Percentiles rank a stretch among this genome's conserved stretches.
These are phyloP conservation scores for Alternaria metachromatica DNA, from an alignment of 2,329 filamentous ascomycete genomes.

Conservation along the genomic window DNA sequence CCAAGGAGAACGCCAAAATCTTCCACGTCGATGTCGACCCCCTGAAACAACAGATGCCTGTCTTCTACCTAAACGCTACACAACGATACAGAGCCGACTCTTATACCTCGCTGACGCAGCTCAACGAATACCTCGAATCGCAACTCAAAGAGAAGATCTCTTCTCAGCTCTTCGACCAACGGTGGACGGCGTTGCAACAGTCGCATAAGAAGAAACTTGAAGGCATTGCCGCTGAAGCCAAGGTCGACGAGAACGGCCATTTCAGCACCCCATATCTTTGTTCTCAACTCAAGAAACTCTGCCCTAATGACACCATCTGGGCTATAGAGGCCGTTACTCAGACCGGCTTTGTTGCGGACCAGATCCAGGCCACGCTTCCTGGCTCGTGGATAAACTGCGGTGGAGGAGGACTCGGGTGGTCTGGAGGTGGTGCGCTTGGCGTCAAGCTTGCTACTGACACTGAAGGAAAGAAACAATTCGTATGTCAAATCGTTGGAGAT, in stretches of 20 bases:
- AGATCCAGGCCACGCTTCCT: conserved; percentile 70
- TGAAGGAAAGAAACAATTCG: conserved; percentile 50
- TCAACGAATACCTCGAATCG: conserved; percentile 67
- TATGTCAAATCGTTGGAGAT: conserved; percentile 66
- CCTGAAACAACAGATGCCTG: conserved; percentile 67
- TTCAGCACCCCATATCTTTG: conserved; percentile 68
- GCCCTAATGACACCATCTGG: conserved; percentile 73
- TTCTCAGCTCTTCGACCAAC: conserved; percentile 51
- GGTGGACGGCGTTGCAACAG: conserved; percentile 63
- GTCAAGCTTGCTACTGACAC: conserved; percentile 73
- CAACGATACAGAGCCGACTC: conserved; percentile 60
- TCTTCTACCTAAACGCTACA: conserved; percentile 64
- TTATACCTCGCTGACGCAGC: conserved; percentile 68
- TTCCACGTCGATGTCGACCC: conserved; percentile 72
- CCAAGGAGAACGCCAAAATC: conserved; percentile 63
- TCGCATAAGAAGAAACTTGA: conserved; percentile 66
- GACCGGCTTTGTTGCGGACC: conserved; percentile 70
- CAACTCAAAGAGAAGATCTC: conserved; percentile 47
- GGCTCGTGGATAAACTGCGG: conserved; percentile 83
- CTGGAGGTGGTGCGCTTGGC: conserved; percentile 74
- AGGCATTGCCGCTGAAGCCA: conserved; percentile 63
- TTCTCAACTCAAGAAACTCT: conserved; percentile 61
- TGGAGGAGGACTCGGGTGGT: conserved; percentile 81
- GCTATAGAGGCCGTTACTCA: conserved; percentile 81
- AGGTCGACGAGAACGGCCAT: conserved; percentile 67